These are phyloP conservation scores for Pestalotiopsis sp. DNA, from an alignment of 2,329 filamentous ascomycete genomes.

Conservation along the genomic window DNA sequence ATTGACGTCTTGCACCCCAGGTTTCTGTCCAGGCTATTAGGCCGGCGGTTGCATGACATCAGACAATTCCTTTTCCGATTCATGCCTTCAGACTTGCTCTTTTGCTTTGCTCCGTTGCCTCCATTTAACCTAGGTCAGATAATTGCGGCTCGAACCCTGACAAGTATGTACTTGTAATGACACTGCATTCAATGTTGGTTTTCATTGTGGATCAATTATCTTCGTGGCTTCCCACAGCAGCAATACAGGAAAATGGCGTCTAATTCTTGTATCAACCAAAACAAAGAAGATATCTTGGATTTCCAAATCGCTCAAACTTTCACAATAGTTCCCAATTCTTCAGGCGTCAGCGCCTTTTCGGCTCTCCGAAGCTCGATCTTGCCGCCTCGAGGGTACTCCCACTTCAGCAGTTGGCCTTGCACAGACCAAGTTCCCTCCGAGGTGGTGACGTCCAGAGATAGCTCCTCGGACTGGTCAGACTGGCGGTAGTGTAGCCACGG, in stretches of 20 bases:
- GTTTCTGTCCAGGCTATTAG: neutral
- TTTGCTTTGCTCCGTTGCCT: too few species aligned
- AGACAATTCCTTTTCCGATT: neutral
- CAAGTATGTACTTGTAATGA: too few species aligned
- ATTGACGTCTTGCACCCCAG: neutral
- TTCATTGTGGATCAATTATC: too few species aligned
- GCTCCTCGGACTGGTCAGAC: slow-evolving; percentile 14
- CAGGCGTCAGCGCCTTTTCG: slow-evolving; percentile 14
- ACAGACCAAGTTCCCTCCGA: slow-evolving; percentile 14
- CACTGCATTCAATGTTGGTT: too few species aligned
- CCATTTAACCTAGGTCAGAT: too few species aligned
- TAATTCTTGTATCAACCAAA: too few species aligned
- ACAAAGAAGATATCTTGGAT: too few species aligned
- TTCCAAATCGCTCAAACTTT: neutral
- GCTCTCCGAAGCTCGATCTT: slow-evolving; percentile 15
- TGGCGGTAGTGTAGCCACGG: slow-evolving; percentile 23
- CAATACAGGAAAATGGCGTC: too few species aligned
- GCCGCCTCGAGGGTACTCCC: slow-evolving; percentile 14
- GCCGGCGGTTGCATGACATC: neutral
- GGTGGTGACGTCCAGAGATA: slow-evolving; percentile 12
- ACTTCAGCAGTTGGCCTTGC: slow-evolving; percentile 15
- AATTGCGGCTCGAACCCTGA: too few species aligned
- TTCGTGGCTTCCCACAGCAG: too few species aligned
- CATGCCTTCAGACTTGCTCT: neutral
- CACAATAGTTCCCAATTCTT: slow-evolving; percentile 17